Percentiles rank a stretch among this genome's conserved stretches.
phyloP scores from a whole-genome alignment of 202 grass and related monocot genomes.

The Digitaria exilis region DNA sequence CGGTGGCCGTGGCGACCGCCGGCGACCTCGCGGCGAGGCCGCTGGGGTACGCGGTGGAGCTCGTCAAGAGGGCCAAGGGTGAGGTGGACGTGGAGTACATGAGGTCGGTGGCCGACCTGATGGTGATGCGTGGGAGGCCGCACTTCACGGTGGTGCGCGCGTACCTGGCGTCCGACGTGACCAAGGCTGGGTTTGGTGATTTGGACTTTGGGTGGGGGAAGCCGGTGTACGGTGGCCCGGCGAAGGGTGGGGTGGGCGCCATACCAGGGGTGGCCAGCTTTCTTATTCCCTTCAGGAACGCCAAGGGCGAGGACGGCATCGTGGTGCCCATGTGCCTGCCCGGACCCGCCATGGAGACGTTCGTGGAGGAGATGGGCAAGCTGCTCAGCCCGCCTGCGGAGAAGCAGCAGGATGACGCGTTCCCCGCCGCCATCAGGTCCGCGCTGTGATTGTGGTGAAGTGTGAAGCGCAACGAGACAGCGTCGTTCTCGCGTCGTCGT shows the following conservation, averaged over 20 bases:
- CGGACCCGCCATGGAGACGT: slow-evolving; percentile 68
- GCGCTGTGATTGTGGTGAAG: too few relatives aligned
- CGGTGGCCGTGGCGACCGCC: slow-evolving; percentile 62
- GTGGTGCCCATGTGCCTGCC: slow-evolving; percentile 77
- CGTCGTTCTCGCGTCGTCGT: too few relatives aligned
- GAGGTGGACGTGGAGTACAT: slow-evolving; percentile 77
- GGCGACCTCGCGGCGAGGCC: slow-evolving; percentile 58
- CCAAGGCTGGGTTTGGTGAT: slow-evolving; percentile 72
- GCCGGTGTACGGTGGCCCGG: slow-evolving; percentile 71
- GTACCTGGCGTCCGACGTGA: slow-evolving; percentile 88
- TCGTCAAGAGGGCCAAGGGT: slow-evolving; percentile 66
- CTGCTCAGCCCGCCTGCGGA: slow-evolving; percentile 30
- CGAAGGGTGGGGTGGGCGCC: slow-evolving; percentile 79
- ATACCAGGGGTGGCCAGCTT: slow-evolving; percentile 88
- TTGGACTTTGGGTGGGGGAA: slow-evolving; percentile 95
- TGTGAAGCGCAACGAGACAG: too few relatives aligned
- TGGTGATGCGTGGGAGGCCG: slow-evolving; percentile 70
- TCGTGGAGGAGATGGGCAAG: slow-evolving; percentile 55
- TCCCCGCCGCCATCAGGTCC: too few relatives aligned
- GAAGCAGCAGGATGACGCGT: background rate
- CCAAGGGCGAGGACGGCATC: slow-evolving; percentile 68
- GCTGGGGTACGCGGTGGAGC: slow-evolving; percentile 60
- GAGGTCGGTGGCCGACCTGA: slow-evolving; percentile 71
- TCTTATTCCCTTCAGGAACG: slow-evolving; percentile 67
- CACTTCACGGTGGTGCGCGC: slow-evolving; percentile 85